These are phyloP conservation scores for Ceratorhiza oryzae-sativae DNA, from an alignment of 1,284 basidiomycete species.

Conservation along the genomic window DNA sequence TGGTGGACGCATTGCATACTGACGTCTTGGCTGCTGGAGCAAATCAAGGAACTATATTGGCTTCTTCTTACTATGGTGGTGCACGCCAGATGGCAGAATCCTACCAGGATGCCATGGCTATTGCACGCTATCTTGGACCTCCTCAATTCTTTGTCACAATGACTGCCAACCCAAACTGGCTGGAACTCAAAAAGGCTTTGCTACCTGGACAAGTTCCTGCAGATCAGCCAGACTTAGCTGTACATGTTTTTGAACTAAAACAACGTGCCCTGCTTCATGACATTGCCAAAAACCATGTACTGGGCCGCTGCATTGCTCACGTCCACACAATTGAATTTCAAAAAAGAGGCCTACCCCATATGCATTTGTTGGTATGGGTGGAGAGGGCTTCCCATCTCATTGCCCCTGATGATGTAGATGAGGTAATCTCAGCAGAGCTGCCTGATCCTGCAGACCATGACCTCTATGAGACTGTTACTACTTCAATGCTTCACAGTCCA, in stretches of 20 bases:
- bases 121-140: slow-evolving; percentile 50
- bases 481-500: slow-evolving; percentile 58
- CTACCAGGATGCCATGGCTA: slow-evolving; percentile 58
- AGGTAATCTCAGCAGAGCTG: slow-evolving; percentile 53
- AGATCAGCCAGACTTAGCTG: slow-evolving; percentile 59
- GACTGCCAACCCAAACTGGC: slow-evolving; percentile 58
- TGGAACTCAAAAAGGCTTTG: slow-evolving; percentile 54
- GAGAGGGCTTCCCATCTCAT: slow-evolving; percentile 48
- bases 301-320: slow-evolving; percentile 49
- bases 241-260: slow-evolving; percentile 57
- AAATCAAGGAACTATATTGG: slow-evolving; percentile 53
- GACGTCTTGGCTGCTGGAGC: slow-evolving; percentile 42
- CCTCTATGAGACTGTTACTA: slow-evolving; percentile 51
- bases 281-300: slow-evolving; percentile 50
- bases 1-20: slow-evolving; percentile 51
- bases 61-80: slow-evolving; percentile 55
- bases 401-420: slow-evolving; percentile 52
- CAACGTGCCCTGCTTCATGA: slow-evolving; percentile 52
- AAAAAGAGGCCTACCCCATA: slow-evolving; percentile 59
- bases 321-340: slow-evolving; percentile 62
- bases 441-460: slow-evolving; percentile 55
- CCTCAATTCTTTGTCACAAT: slow-evolving; percentile 59
- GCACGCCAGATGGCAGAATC: slow-evolving; percentile 54
- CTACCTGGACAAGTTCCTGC: slow-evolving; percentile 52
- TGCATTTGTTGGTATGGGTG: slow-evolving; percentile 57